These are phyloP conservation scores for Aspergillus terreus DNA, from an alignment of 2,329 filamentous ascomycete genomes.

Conservation along the genomic window DNA sequence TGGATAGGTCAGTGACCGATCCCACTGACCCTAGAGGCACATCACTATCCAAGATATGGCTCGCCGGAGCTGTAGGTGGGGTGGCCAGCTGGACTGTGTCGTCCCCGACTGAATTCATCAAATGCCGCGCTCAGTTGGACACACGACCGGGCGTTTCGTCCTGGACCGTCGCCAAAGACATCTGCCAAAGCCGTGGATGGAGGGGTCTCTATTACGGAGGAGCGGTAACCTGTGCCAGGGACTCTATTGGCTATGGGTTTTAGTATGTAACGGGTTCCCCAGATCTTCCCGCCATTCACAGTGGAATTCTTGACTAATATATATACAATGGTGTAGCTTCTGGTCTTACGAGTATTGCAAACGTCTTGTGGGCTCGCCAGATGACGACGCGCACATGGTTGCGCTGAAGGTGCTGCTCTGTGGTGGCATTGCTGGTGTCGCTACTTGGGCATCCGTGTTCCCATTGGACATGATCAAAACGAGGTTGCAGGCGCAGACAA, in stretches of 20 bases:
- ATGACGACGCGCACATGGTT: conserved; percentile 46
- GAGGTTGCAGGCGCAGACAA: conserved; percentile 72
- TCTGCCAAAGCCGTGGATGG: conserved; percentile 57
- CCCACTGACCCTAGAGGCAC: conserved; percentile 42
- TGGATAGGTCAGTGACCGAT: conserved; percentile 46
- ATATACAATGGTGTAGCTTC: conserved; percentile 52
- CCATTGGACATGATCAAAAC: conserved; percentile 93
- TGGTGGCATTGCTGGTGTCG: conserved; percentile 80
- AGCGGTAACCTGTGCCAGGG: conserved; percentile 72
- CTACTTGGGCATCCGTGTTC: conserved; percentile 87
- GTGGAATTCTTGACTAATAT: neutral
- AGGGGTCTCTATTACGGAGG: conserved; percentile 79
- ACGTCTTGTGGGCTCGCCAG: conserved; percentile 48
- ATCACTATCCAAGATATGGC: conserved; percentile 65
- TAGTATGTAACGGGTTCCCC: conserved; percentile 54
- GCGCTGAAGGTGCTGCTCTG: conserved; percentile 70
- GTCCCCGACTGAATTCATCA: conserved; percentile 85
- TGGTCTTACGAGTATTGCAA: conserved; percentile 83
- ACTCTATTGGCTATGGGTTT: conserved; percentile 92
- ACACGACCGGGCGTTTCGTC: conserved; percentile 50
- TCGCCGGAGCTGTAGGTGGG: conserved; percentile 76
- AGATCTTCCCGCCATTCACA: conserved; percentile 8
- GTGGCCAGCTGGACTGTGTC: conserved; percentile 82
- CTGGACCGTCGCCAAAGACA: conserved; percentile 60
- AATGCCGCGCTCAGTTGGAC: conserved; percentile 78